Conservation (phyloP, 441 rosid species). For the Arabidopsis hybrid region DNA sequence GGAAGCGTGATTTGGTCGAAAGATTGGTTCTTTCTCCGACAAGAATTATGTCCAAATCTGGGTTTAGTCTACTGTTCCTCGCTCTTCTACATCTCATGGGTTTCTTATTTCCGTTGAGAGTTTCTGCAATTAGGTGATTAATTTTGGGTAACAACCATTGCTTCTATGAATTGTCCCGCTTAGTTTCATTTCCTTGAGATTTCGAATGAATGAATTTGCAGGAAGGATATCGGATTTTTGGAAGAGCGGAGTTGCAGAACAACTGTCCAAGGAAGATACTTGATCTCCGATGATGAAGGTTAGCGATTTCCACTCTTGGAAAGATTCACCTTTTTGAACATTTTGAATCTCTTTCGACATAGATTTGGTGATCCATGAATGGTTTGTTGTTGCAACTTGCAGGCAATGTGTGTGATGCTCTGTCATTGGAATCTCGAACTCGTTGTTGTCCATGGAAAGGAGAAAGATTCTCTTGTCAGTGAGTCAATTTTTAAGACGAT, state of each 20-base stretch:
- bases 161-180: background rate
- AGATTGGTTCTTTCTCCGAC: slow-evolving; percentile 36
- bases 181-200: slow-evolving; percentile 9
- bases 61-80: slow-evolving; percentile 36
- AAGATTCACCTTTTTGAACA: slow-evolving; percentile 6
- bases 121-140: slow-evolving; percentile 62
- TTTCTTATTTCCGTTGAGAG: slow-evolving; percentile 44
- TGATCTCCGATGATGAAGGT: slow-evolving; percentile 90
- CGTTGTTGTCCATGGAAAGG: slow-evolving; percentile 89
- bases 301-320: slow-evolving; percentile 28
- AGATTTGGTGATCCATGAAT: background rate
- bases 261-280: slow-evolving; percentile 90
- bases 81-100: slow-evolving; percentile 48
- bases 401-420: slow-evolving; percentile 92
- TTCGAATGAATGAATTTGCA: slow-evolving; percentile 30
- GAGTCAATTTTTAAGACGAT: slow-evolving; percentile 52
- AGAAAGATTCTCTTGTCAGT: slow-evolving; percentile 94
- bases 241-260: slow-evolving; percentile 65
- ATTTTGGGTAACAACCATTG: slow-evolving; percentile 3
- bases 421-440: slow-evolving; percentile 76
- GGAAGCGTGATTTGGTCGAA: slow-evolving; percentile 28
- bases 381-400: slow-evolving; percentile 27
- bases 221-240: slow-evolving; percentile 71
- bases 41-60: slow-evolving; percentile 49
- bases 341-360: background rate